Evolutionary conservation across 1,284 basidiomycete genomes (phyloP).

Genomic region (Ceratobasidium sp.): DNA sequence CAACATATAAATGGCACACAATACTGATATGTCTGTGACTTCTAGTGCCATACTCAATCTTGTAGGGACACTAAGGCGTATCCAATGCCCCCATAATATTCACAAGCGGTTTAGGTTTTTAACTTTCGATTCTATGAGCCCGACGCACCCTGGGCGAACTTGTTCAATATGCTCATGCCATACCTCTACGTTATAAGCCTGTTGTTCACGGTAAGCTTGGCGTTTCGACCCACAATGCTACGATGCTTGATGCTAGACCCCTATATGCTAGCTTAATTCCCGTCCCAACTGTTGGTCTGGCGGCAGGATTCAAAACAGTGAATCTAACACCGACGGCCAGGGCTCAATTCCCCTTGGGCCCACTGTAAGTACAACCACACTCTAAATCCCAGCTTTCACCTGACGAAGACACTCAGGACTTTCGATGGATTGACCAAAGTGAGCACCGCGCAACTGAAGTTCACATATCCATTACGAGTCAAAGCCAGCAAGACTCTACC

Average conservation of each 20-base stretch:
- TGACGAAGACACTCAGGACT: background rate
- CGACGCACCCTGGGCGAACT: conserved; percentile 6
- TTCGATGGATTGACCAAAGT: background rate
- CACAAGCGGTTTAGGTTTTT: conserved; percentile 7
- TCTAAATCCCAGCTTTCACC: background rate
- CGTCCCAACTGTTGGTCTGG: background rate
- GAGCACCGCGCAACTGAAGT: too few species aligned
- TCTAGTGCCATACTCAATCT: conserved; percentile 24
- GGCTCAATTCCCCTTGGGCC: conserved; percentile 5
- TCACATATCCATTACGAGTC: conserved; percentile 3
- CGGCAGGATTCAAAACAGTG: conserved; percentile 9
- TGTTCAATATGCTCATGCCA: too few species aligned
- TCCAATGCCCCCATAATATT: background rate
- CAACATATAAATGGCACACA: background rate
- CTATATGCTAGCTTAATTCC: conserved; percentile 22
- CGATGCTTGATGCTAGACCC: background rate
- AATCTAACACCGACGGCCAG: conserved; percentile 1
- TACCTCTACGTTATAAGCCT: too few species aligned
- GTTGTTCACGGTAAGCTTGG: conserved; percentile 27
- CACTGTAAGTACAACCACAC: background rate
- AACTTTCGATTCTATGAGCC: conserved; percentile 10
- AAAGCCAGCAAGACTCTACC: background rate
- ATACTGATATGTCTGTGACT: background rate
- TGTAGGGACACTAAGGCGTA: background rate
- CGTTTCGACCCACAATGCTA: background rate